These are phyloP conservation scores for Penicillium nordicum DNA, from an alignment of 2,329 filamentous ascomycete species.

Conservation along the genomic window DNA sequence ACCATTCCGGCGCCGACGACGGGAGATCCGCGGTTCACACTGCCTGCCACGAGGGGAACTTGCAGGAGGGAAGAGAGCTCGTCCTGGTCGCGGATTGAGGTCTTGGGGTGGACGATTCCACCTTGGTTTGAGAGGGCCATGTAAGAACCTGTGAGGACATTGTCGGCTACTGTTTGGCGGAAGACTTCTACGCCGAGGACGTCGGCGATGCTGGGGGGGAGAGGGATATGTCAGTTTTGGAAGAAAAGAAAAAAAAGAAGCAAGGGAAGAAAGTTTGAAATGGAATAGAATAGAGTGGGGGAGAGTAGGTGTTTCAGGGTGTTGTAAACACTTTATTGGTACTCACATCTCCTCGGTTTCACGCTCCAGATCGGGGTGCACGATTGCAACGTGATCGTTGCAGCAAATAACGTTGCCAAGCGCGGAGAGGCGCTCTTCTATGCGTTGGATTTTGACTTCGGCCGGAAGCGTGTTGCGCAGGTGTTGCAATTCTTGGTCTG, in stretches of 20 bases:
- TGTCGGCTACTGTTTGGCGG: conserved; percentile 90
- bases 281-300: neutral
- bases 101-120: conserved; percentile 96
- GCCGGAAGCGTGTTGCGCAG: conserved; percentile 93
- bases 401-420: conserved; percentile 95
- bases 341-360: conserved; percentile 88
- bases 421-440: conserved; percentile 93
- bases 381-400: conserved; percentile 94
- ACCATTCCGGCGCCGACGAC: conserved; percentile 98
- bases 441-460: conserved; percentile 87
- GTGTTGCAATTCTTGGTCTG: conserved; percentile 97
- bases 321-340: neutral
- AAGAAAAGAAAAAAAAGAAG: neutral
- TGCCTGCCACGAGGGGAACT: conserved; percentile 91
- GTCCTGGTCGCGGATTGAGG: conserved; percentile 94
- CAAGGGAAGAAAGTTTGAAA: neutral
- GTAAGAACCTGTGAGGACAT: conserved; percentile 93
- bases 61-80: conserved; percentile 90
- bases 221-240: neutral
- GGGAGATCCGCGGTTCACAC: conserved; percentile 85
- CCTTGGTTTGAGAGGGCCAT: conserved; percentile 96
- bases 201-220: conserved; percentile 65
- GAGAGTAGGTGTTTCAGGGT: neutral
- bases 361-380: conserved; percentile 93
- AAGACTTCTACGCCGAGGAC: conserved; percentile 64